Evolutionary conservation across 805 yeast genomes (phyloP).

Genomic region (Candida cerambycidarum): DNA sequence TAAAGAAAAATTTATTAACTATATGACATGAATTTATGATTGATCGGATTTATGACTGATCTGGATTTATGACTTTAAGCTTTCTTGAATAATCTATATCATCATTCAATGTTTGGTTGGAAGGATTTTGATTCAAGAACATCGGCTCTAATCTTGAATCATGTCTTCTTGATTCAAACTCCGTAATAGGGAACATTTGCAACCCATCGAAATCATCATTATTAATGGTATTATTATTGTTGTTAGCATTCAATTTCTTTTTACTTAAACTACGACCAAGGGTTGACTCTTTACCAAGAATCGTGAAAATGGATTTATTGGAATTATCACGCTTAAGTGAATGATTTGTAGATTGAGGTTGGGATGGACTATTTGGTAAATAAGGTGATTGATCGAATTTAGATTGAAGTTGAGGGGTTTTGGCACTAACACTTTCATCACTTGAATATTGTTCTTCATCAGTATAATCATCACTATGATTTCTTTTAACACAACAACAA

Average conservation of each 20-base stretch:
- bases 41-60: no score
- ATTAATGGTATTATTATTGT: not conserved
- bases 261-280: constrained; percentile 28
- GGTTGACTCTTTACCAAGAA: constrained; percentile 14
- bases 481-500: constrained; percentile 24
- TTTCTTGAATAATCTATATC: constrained; percentile 36
- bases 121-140: constrained; percentile 24
- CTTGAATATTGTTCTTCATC: constrained; percentile 42
- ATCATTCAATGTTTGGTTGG: constrained; percentile 32
- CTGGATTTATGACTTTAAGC: constrained; percentile 16
- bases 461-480: constrained; percentile 22
- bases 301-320: constrained; percentile 32
- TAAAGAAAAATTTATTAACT: not conserved
- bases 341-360: constrained; percentile 8
- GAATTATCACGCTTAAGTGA: constrained; percentile 34
- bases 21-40: not conserved
- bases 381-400: constrained; percentile 1
- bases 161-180: constrained; percentile 22
- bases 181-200: constrained; percentile 36
- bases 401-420: constrained; percentile 10
- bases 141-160: constrained; percentile 23
- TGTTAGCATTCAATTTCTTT: constrained; percentile 22
- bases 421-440: constrained; percentile 18
- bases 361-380: not conserved
- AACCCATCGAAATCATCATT: constrained; percentile 16